Evolutionary conservation across 164 flowering plant species (phyloP), one percentile per base, ranked within the genome.

Genomic region (Tinospora cordifolia): DNA sequence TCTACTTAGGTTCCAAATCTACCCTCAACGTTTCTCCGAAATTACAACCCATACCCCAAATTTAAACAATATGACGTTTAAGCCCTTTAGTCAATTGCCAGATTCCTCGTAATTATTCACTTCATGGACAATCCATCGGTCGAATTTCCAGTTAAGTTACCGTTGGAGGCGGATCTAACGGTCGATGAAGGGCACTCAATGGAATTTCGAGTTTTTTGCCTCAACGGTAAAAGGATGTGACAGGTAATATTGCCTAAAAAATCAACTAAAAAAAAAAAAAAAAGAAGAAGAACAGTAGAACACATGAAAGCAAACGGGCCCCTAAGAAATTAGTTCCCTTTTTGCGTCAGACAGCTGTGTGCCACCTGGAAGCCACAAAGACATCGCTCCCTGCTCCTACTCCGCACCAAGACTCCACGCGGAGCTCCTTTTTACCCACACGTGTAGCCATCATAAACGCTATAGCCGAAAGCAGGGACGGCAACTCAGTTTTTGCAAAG

Each of bases 321-420:
- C 62, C n/a, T 40, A 12, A 10, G 74, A 49, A 71, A 73, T 59
- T 70, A 38, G 15, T 26, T 3, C 30, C 63, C 19, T 13, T 36
- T 34, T 69, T 47, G 54, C 54, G 62, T 74, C 65, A 58, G 27
- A 80, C 79, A 77, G 79, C 83, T 77, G 76, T 73, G 26, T 65
- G 82, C 75, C 80, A 80, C 71, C 83, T 80, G 80, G 76, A 73
- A 64, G 62, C 71, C 38, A 41, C 57, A 57, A 63, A 71, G 76
- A 34, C 22, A 17, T 41, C 38, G 66, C 62, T 54, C 63, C 49
- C 69, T 44, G 54, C 14, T 15, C 58, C 65, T 72, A 71, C 77
- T 71, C 71, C 79, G 66, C 75, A 74, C 65, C 71, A 65, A 60
- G 46, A 12, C 13, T 30, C 60, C 8, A 54, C 0, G 24, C 60